Evolutionary conservation across 1,139 yeast species (phyloP), one percentile per base, ranked within the genome.

Genomic region (Taiozyma sp.): DNA sequence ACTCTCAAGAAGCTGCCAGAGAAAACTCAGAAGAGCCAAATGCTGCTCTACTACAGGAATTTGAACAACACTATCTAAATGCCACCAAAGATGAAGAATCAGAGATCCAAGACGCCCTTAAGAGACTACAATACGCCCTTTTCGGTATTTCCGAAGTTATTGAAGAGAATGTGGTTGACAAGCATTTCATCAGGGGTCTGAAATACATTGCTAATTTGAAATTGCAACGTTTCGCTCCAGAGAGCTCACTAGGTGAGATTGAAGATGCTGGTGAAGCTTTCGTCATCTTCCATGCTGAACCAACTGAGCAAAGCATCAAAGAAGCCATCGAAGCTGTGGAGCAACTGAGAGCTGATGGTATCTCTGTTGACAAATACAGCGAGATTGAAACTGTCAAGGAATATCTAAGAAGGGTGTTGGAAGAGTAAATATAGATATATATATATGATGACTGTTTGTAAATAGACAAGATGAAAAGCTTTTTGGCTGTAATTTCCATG

Each of bases 121-220:
- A 82, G 53, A 80, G 97, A 64, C 77, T 89, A 62, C 95, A 88
- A 66, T 81, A 77, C 61, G 91, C 96, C 0, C 69, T 89, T 39
- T 90, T 83, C 64, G 97, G 97, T 24, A 85, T 89, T 51, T 83
- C 81, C 57, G 77, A 80, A 37, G 68, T 69, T 54, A 70, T 77
- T 52, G 75, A 68, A 50, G 75, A 69, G 44, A 76, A 74, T 53
- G 53, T 60, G 19, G 80, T 83, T n/a, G 86, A 83, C 59, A 76
- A 83, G 50, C 73, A 75, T 54, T 85, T 86, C 54, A 78, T 86
- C 16, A 73, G 78, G 50, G 97, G 97, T 29, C 71, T 90, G 47
- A 73, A 78, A 56, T 80, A 72, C 55, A 77, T 88, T 40, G 88
- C 95, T 34, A 73, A 79, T 59, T 69, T 89, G 62, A 88, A 88